Evolutionary conservation across 768 basidiomycete species (phyloP), one percentile per base, ranked within the genome.

Genomic region (Nevesoporus exiguus): DNA sequence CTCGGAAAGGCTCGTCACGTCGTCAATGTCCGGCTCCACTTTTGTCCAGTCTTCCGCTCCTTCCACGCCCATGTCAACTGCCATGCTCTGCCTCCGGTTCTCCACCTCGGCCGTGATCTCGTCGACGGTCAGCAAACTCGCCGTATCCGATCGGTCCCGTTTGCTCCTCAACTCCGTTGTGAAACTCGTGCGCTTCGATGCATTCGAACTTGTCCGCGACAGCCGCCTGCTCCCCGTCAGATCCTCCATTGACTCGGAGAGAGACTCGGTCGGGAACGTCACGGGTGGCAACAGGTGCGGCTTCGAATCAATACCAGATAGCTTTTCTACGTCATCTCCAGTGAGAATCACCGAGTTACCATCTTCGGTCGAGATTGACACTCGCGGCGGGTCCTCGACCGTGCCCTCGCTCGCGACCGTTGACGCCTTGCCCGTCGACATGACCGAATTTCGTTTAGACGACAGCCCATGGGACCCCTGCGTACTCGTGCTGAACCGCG

Each of bases 91-190:
- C 54, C 81, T 73, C 34, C 82, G 76, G 53, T 75, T 76, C 68
- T 89, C 96, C 8, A 99, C 90, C 64, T 96, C 90, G 10, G 93
- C 94, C 0, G 97, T 98, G 63, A 99, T 97, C 72, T 99, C 93
- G 65, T 99, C 96, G 22, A 99, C 91, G 0, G 96, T 99, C 71
- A 98, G 80, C 63, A 98, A 73, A 61, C 90, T 93, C 5, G 91
- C 92, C 8, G 93, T 92, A 64, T 96, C 93, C 0, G 89, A 90
- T 36, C 81, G 77, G 63, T 97, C 93, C 21, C 89, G 84, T 67
- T 85, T 90, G 68, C 83, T 89, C 55, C 90, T 77, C 52, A 92
- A 68, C 64, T 93, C 90, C 1, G 86, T 88, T 75, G 90, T 86
- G 67, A 83, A 87, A 65, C 90, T 93, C 76, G 85, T 79, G 5